Evolutionary conservation across 441 rosid species (phyloP).

Genomic region (Corymbia calophylla): DNA sequence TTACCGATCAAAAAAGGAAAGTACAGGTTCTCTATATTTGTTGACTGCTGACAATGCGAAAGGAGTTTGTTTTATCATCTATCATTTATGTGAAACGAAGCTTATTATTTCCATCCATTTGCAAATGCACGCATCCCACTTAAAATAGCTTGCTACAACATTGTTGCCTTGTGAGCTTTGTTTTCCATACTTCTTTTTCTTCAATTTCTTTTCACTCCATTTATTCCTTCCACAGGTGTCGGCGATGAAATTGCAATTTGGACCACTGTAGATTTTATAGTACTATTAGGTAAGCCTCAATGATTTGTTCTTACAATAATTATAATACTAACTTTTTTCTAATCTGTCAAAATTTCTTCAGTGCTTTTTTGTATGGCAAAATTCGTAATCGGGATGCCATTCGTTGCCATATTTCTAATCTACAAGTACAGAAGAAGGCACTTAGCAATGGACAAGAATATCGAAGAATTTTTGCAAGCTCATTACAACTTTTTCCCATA

Average conservation of each 20-base stretch:
- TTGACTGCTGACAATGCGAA: too few relatives aligned
- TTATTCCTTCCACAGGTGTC: too few relatives aligned
- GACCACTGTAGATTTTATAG: too few relatives aligned
- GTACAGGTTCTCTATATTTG: too few relatives aligned
- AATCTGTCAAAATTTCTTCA: background rate
- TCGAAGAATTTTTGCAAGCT: background rate
- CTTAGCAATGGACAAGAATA: background rate
- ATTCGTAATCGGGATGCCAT: background rate
- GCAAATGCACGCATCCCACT: background rate
- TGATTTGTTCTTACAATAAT: too few relatives aligned
- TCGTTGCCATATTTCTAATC: background rate
- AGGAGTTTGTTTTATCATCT: background rate
- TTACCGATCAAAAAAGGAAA: too few relatives aligned
- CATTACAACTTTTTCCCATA: background rate
- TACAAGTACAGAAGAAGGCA: background rate
- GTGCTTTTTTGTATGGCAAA: background rate
- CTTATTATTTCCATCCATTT: background rate
- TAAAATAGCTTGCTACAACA: background rate
- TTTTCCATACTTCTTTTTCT: too few relatives aligned
- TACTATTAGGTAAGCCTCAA: too few relatives aligned
- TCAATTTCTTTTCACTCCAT: too few relatives aligned
- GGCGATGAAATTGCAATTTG: rapidly evolving
- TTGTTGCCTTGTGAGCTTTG: too few relatives aligned
- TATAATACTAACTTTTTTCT: background rate
- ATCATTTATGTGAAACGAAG: background rate